Evolutionary conservation across 352 stramenopile species (phyloP), one percentile per base, ranked within the genome.

Genomic region (Pythium folliculosum): DNA sequence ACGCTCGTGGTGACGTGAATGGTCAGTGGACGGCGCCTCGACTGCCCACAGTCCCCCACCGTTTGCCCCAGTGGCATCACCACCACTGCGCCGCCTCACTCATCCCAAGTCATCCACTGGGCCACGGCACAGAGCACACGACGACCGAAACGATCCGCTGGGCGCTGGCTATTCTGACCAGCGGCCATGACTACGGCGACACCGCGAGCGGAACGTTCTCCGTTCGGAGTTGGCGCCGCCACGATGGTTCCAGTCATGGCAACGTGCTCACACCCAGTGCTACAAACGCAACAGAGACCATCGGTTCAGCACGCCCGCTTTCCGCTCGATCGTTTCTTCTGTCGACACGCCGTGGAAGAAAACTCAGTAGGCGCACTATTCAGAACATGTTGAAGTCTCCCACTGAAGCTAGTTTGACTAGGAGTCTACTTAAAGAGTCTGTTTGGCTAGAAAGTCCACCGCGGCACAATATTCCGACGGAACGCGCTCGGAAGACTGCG

Each of bases 341-440:
- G 32, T 38, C 10, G 32, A 22, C 23, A 55, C 22, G 25, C 8
- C 10, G 17, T 37, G 25, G 25, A 38, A 38, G 25, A 55, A 54
- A 55, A 55, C 49, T 55, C 49, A 55, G 10, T 22, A 23, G n/a
- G 23, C 21, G 4, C 25, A 55, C 49, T 55, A 55, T 55, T 55
- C 7, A 38, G 23, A 23, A 19, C 9, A 55, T 21, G 49, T 55
- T 55, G 49, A 55, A 55, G 49, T 27, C 32, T 8, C 8, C 25
- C 7, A 38, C 9, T 22, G 14, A 1, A 12, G 4, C 3, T 14
- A 52, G 10, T 55, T 37, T 55, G 12, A 6, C 3, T 21, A 12
- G 9, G 12, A 55, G 49, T 38, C 25, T 27, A 55, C 49, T 55
- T 38, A 55, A 37, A 55, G 17, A 22, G 14, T 40, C 3, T 6